Conservation (phyloP, 768 basidiomycete genomes). For the Psilocybe subaeruginosa region DNA sequence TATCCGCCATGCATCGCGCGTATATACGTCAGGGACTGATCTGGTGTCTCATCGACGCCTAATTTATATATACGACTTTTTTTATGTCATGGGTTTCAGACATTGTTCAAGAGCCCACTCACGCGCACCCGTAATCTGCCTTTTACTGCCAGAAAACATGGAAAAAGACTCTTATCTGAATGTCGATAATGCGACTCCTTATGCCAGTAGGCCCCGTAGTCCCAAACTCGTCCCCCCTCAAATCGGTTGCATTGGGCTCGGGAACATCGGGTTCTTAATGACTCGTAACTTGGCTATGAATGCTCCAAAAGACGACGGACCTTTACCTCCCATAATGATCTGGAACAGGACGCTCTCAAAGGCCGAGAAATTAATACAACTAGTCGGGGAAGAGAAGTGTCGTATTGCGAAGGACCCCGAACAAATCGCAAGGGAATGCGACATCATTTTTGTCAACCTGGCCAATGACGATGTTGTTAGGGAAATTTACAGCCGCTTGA, state of each 20-base stretch:
- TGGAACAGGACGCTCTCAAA: constrained; percentile 70
- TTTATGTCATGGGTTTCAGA: neutral
- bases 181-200: neutral
- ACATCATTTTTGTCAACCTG: constrained; percentile 78
- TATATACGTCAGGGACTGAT: neutral
- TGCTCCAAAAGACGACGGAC: constrained; percentile 33
- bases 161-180: neutral
- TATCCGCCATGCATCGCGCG: neutral
- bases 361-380: constrained; percentile 56
- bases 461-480: constrained; percentile 73
- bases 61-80: neutral
- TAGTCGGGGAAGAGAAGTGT: constrained; percentile 56
- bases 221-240: constrained; percentile 24
- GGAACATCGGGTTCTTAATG: constrained; percentile 78
- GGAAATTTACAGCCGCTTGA: constrained; percentile 62
- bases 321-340: constrained; percentile 57
- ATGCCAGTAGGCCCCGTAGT: neutral
- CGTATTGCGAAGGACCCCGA: constrained; percentile 57
- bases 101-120: neutral
- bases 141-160: neutral
- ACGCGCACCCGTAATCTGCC: neutral
- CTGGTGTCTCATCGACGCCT: neutral
- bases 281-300: constrained; percentile 74
- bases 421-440: constrained; percentile 67
- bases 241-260: constrained; percentile 52